Base-by-base conservation (phyloP, 768 basidiomycete genomes). In the Trametes cinnabarina region DNA sequence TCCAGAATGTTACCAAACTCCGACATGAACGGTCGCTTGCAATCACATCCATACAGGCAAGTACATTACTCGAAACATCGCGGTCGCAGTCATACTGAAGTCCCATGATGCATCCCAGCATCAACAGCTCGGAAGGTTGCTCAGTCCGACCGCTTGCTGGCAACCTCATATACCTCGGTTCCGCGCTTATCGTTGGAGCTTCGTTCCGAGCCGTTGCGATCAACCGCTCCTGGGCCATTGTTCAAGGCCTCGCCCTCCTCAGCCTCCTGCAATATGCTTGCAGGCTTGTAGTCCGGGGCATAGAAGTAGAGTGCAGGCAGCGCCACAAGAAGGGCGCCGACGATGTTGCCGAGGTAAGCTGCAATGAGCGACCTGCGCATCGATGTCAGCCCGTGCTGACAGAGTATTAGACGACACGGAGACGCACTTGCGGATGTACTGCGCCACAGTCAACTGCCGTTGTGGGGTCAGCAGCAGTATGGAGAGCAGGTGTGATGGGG, bases 381-480 rank as follows among this genome's bases (percentile, higher is more conserved):
- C 23, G 28, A 17, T 25, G 44, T 40, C n/a, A 32, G 46, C n/a
- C 11, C 19, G 26, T 17, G 23, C 14, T 15, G 11, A 20, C 11
- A 5, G 6, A 25, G 22, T 20, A 8, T 28, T 6, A 46, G 25
- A 46, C 12, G 39, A 15, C 25, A 17, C 30, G 15, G 23, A 23
- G 17, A 68, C 81, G 64, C 61, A 87, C 86, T 89, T 90, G 65
- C 76, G 73, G 67, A 90, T 88, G 66, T 90, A 89, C 26, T 77
- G 71, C 3, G 73, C 81, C 14, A 73, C 72, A 4, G 82, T 79
- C 47, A 85, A 65, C 82, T 84, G 58, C 44, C 23, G 25, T 48
- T 48, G 55, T 34, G 20, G 37, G 20, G 55, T 57, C 5, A 22
- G 41, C 14, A 52, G 30, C n/a, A 3, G 2, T 40, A 0, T 17